Base-by-base conservation (phyloP, 192 early-diverging fungal genomes). In the Chytriomyces confervae region DNA sequence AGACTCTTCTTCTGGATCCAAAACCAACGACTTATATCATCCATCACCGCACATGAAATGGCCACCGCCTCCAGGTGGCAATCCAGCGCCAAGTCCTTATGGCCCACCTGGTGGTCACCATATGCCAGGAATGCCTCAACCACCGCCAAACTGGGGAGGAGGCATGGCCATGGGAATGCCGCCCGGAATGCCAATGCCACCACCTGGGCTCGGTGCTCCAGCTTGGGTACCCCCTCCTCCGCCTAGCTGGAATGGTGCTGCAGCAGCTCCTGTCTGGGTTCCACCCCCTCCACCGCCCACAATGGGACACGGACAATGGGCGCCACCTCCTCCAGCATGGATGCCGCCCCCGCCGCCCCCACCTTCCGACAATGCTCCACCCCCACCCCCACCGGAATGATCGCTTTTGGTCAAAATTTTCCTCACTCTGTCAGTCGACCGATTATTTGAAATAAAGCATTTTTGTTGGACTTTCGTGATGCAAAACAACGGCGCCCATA, bases 261-360 rank as follows among this genome's bases (percentile, higher is more conserved):
- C 79, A 27, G 76, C 82, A 36, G 76, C 82, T 29, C 69, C 57
- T n/a, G 72, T 66, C n/a, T 75, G 77, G 57, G 43, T 64, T 61
- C 61, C 63, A 16, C 66, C 75, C 43, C 79, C 78, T 47, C 76
- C 82, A 6, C 72, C 68, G 61, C 61, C 75, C 4, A 44, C 27
- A 29, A 43, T 48, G 7, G 29, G 23, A 47, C 23, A n/a, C 23
- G 18, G 23, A n/a, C 23, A n/a, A n/a, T 61, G 48, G 45, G 13
- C 43, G 16, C 78, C 78, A 20, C 78, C 81, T 45, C 64, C 79
- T 44, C 64, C 75, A 43, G 67, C 57, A 46, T 50, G 63, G 60
- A 64, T 62, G 36, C 79, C 83, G 1, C 79, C 79, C 13, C 82
- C 82, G 5, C 83, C 83, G 11, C 80, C 80, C 13, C 80, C 81